These are phyloP conservation scores for Thelephora aurantiotincta DNA, from an alignment of 768 basidiomycete species.

Conservation along the genomic window DNA sequence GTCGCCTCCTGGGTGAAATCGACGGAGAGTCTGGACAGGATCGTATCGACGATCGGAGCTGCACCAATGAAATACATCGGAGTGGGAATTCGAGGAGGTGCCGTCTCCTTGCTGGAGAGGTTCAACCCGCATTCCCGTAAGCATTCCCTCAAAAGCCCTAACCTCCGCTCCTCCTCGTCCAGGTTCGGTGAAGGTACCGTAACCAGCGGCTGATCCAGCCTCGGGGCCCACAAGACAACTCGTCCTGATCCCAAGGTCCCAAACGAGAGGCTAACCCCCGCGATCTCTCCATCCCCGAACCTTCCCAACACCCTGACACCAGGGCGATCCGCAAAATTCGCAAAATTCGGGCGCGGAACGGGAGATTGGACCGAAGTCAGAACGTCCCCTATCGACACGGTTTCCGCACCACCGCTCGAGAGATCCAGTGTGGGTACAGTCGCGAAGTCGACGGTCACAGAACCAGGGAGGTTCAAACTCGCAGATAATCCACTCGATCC, in stretches of 20 bases:
- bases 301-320: slow-evolving; percentile 3
- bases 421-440: no score
- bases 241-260: slow-evolving; percentile 20
- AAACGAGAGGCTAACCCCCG: slow-evolving; percentile 17
- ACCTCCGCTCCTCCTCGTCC: slow-evolving; percentile 9
- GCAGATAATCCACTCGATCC: no score
- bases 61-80: slow-evolving; percentile 26
- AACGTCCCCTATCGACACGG: no score
- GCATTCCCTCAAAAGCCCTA: slow-evolving; percentile 18
- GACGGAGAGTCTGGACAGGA: slow-evolving; percentile 21
- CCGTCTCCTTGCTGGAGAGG: slow-evolving; percentile 20
- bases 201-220: slow-evolving; percentile 11
- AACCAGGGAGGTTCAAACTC: no score
- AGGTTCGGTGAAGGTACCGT: slow-evolving; percentile 20
- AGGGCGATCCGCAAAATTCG: background rate
- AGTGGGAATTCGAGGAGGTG: slow-evolving; percentile 44
- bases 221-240: slow-evolving; percentile 48
- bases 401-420: no score
- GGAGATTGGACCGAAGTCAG: no score
- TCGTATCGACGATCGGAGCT: slow-evolving; percentile 22
- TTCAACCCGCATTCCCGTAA: slow-evolving; percentile 24
- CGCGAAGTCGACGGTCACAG: no score
- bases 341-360: background rate
- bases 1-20: background rate
- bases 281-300: slow-evolving; percentile 9